These are phyloP conservation scores for Myriosclerotinia scirpicola DNA, from an alignment of 2,329 filamentous ascomycete species.

Conservation along the genomic window DNA sequence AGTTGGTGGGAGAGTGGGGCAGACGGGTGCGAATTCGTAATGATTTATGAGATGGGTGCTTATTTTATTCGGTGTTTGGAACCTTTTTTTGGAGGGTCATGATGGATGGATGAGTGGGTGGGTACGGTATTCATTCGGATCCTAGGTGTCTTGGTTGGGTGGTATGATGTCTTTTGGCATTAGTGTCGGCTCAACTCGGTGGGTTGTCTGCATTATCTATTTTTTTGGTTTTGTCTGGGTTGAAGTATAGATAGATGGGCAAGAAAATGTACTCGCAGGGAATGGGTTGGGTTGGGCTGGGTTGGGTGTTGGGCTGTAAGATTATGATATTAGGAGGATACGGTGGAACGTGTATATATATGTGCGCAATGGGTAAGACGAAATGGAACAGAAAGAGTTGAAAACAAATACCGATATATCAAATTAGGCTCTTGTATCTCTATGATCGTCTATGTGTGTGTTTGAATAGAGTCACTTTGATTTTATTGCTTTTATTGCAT, in stretches of 20 bases:
- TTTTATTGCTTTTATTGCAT: too few relatives aligned
- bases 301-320: neutral
- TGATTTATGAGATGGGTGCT: neutral
- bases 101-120: constrained; percentile 1
- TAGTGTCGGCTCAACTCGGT: neutral
- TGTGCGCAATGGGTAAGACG: too few relatives aligned
- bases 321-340: neutral
- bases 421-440: too few relatives aligned
- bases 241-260: neutral
- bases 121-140: neutral
- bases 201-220: too few relatives aligned
- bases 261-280: neutral
- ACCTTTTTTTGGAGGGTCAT: neutral
- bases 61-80: neutral
- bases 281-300: neutral
- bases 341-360: neutral
- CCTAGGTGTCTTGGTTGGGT: constrained; percentile 1
- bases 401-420: too few relatives aligned
- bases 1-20: constrained; percentile 50
- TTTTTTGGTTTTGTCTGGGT: neutral
- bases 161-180: constrained; percentile 18
- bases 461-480: too few relatives aligned
- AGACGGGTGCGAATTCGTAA: neutral
- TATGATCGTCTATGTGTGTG: too few relatives aligned
- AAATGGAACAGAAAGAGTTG: too few relatives aligned